Percentiles rank a stretch among this genome's conserved stretches.
Conservation (phyloP, 2,329 filamentous ascomycete genomes). For the Exophiala sp. region DNA sequence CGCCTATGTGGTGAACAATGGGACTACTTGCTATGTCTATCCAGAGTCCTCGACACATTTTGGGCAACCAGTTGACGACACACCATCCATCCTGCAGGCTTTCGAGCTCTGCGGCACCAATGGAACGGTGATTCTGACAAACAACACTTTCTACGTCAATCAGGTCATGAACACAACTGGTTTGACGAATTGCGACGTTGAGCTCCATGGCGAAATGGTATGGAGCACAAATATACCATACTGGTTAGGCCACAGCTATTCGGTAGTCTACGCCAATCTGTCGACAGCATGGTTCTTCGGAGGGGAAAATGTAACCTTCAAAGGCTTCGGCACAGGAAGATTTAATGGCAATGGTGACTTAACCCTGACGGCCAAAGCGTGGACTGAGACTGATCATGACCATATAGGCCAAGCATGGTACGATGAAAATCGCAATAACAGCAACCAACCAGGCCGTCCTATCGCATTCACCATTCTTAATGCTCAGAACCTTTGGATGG, state of each 20-base stretch:
- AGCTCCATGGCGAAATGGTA: conserved; percentile 57
- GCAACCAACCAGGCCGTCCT: conserved; percentile 12
- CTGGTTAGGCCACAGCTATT: conserved; percentile 64
- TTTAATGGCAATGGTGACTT: conserved; percentile 56
- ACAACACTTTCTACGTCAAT: conserved; percentile 36
- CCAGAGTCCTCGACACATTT: conserved; percentile 12
- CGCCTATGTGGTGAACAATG: conserved; percentile 12
- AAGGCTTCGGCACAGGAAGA: conserved; percentile 54
- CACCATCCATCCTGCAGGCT: conserved; percentile 51
- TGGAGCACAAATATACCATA: conserved; percentile 67
- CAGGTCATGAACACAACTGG: conserved; percentile 23
- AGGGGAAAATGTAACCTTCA: conserved; percentile 64
- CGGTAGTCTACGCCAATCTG: conserved; percentile 63
- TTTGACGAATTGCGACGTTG: conserved; percentile 32
- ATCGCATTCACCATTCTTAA: conserved; percentile 15
- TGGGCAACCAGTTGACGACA: conserved; percentile 42
- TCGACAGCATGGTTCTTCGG: conserved; percentile 66
- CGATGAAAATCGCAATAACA: conserved; percentile 16
- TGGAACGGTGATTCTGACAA: conserved; percentile 58
- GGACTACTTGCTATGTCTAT: conserved; percentile 8
- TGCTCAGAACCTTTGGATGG: conserved; percentile 17
- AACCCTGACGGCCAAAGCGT: background rate
- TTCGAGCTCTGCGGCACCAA: conserved; percentile 61
- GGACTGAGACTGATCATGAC: background rate
- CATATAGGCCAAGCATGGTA: conserved; percentile 51